A percentile compares a stretch with the other conserved stretches of the same genome.
phyloP scores from a whole-genome alignment of 768 basidiomycete species.

The Rhizopogon sp. region DNA sequence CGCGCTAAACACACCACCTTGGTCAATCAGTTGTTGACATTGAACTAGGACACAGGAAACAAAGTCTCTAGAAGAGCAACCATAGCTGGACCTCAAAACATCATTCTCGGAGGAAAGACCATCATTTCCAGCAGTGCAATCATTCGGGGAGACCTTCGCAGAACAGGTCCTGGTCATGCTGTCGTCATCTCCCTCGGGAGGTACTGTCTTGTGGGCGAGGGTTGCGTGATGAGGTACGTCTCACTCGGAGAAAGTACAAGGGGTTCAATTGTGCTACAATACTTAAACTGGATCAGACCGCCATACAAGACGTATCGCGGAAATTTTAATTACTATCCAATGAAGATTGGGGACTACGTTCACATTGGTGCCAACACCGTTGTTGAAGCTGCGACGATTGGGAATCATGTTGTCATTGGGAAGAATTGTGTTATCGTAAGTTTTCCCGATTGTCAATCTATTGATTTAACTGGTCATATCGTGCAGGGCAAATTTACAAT shows the following conservation, averaged over 20 bases:
- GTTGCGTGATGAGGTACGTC: slow-evolving; percentile 76
- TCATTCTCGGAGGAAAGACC: slow-evolving; percentile 95
- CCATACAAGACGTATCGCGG: slow-evolving; percentile 89
- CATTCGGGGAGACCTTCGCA: slow-evolving; percentile 87
- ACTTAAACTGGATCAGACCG: slow-evolving; percentile 40
- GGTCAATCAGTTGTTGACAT: slow-evolving; percentile 3
- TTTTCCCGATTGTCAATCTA: neutral
- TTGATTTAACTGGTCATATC: neutral
- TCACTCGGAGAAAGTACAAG: neutral
- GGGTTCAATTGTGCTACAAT: neutral
- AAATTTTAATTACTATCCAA: slow-evolving; percentile 95
- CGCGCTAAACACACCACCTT: slow-evolving; percentile 9
- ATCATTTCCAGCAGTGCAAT: slow-evolving; percentile 89
- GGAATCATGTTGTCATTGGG: slow-evolving; percentile 91
- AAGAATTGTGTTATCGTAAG: slow-evolving; percentile 92
- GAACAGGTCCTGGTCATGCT: slow-evolving; percentile 87
- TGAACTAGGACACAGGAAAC: slow-evolving; percentile 83
- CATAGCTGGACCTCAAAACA: slow-evolving; percentile 93
- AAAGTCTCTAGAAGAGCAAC: slow-evolving; percentile 90
- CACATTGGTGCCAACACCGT: slow-evolving; percentile 87
- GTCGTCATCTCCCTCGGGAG: slow-evolving; percentile 91
- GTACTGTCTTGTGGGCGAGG: slow-evolving; percentile 89
- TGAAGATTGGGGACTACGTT: slow-evolving; percentile 95
- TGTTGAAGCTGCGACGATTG: slow-evolving; percentile 93
- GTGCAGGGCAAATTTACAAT: slow-evolving; percentile 90